A percentile compares a stretch with the other conserved stretches of the same genome.
These are phyloP conservation scores for Colletotrichum tofieldiae DNA, from an alignment of 2,329 filamentous ascomycete genomes.

Conservation along the genomic window DNA sequence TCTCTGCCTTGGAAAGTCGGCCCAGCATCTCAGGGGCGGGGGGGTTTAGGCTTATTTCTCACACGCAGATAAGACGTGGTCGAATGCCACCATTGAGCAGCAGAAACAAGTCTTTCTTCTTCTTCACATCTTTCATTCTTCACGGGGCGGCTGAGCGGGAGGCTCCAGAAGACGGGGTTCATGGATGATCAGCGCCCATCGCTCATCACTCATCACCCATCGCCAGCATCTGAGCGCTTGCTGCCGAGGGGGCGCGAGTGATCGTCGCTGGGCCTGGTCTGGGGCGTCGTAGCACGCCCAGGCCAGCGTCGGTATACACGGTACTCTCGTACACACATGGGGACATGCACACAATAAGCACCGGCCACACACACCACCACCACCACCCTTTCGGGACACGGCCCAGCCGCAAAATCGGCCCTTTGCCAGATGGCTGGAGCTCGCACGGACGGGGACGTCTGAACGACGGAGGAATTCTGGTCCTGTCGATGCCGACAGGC, in stretches of 20 bases:
- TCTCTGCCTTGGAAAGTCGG: no score
- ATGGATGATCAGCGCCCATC: constrained; percentile 4
- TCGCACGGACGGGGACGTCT: constrained; percentile 37
- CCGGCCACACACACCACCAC: neutral
- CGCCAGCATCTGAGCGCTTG: constrained; percentile 15
- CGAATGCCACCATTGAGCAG: neutral
- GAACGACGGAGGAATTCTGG: constrained; percentile 23
- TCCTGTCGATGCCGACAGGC: constrained; percentile 26
- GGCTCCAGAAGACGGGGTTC: constrained; percentile 28
- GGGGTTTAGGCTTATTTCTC: neutral
- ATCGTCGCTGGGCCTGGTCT: constrained; percentile 1
- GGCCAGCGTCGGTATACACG: neutral
- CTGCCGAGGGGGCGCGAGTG: neutral
- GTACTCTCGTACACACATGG: neutral
- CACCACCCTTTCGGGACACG: neutral
- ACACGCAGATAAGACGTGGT: neutral
- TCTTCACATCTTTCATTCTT: no score
- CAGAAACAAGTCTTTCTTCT: no score
- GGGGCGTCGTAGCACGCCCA: neutral
- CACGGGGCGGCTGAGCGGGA: neutral
- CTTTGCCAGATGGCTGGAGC: constrained; percentile 2
- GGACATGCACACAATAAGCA: neutral
- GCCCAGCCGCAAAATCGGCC: constrained; percentile 19
- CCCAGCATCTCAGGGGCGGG: neutral
- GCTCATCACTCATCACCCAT: neutral